phyloP scores from a whole-genome alignment of 495 filamentous ascomycete genomes.

The Penicillium desertorum region DNA sequence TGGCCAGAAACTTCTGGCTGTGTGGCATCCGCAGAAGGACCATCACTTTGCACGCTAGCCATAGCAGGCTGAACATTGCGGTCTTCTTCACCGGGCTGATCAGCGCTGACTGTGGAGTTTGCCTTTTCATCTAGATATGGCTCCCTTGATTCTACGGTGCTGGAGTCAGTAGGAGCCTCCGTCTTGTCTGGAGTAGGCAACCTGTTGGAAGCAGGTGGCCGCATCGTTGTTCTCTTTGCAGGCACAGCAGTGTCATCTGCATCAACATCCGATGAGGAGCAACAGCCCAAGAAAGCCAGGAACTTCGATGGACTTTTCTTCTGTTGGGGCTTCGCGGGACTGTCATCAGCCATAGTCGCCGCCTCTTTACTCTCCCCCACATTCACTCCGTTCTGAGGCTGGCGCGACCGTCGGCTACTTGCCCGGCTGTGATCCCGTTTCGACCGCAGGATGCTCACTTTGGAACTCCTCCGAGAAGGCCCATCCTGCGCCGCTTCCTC shows the following conservation, averaged over 20 bases:
- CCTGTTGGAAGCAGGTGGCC: conserved; percentile 52
- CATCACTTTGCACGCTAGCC: conserved; percentile 30
- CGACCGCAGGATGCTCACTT: conserved; percentile 66
- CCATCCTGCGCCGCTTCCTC: conserved; percentile 64
- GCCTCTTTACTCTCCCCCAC: conserved; percentile 38
- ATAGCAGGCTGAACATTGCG: conserved; percentile 12
- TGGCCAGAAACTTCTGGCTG: conserved; percentile 18
- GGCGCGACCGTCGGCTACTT: conserved; percentile 59
- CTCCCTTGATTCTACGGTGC: conserved; percentile 57
- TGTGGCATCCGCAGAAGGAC: conserved; percentile 16
- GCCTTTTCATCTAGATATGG: conserved; percentile 54
- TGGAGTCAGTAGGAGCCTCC: conserved; percentile 52
- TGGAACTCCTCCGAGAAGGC: conserved; percentile 63
- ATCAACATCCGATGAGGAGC: conserved; percentile 64
- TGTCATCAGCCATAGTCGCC: conserved; percentile 31
- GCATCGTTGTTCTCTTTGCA: conserved; percentile 64
- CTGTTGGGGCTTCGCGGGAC: conserved; percentile 57
- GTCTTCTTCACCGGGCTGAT: conserved; percentile 41
- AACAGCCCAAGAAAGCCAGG: conserved; percentile 77
- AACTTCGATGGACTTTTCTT: conserved; percentile 53
- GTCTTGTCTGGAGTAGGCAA: conserved; percentile 54
- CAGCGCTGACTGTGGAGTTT: conserved; percentile 36
- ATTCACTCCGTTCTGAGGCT: conserved; percentile 43
- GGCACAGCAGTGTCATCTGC: conserved; percentile 60
- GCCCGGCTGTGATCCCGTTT: conserved; percentile 67